Evolutionary conservation across 192 early-diverging fungal genomes (phyloP), one percentile per base, ranked within the genome.

Genomic region (Podila minutissima): DNA sequence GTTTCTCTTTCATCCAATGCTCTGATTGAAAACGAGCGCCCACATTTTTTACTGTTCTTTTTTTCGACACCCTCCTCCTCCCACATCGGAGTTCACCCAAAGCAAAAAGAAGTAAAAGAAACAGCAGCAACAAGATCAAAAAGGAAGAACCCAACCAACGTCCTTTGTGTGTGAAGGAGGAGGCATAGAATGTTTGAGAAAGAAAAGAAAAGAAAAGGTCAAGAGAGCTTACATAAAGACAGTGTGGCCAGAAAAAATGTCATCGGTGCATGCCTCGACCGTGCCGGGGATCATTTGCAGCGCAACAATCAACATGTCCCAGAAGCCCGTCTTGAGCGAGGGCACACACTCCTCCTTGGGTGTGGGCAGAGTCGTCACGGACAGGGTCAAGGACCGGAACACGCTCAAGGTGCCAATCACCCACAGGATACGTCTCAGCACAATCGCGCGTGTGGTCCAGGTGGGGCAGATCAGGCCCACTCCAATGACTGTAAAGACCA

Each of bases 241-340:
- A 15, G 75, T 82, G 53, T 84, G 83, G 26, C 83, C 83, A n/a
- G 83, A 84, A 74, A 75, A 84, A 55, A 84, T 84, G 51, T 84
- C 79, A 51, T 84, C 83, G 0, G 83, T 84, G 63, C 83, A 84
- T 31, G 83, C 83, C 53, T 84, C 79, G 35, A 82, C 69, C 8
- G 73, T 72, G 12, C 83, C 83, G 4, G 72, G 70, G 26, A 84
- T 84, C 66, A 84, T 69, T 28, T 82, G 64, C 10, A 82, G 49
- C 4, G 74, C 66, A 17, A 72, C 63, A 22, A 76, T 73, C 4
- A 84, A 35, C 83, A 84, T 84, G 37, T 82, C 62, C 59, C 62
- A 71, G 65, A 84, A 84, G 8, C 58, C 74, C 4, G 74, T 75
- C 59, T 79, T 68, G 13, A 75, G 41, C 22, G 63, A 49, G 13